These are phyloP conservation scores for Graphilbum fragrans DNA, from an alignment of 2,329 filamentous ascomycete genomes.

Conservation along the genomic window DNA sequence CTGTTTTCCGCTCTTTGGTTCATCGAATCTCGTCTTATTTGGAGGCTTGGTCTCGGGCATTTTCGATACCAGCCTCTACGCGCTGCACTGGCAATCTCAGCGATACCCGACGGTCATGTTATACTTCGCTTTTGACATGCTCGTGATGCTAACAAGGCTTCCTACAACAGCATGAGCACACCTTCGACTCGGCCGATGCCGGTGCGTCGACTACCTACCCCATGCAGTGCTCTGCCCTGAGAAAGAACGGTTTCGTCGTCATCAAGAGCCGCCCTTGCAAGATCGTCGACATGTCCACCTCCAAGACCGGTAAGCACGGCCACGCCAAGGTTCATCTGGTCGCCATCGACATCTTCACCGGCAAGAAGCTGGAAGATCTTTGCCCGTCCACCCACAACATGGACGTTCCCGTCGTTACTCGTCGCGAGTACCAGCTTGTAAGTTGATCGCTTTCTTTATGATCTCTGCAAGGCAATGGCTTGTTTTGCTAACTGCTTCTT, in stretches of 20 bases:
- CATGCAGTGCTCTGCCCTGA: conserved; percentile 98
- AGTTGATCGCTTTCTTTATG: conserved; percentile 27
- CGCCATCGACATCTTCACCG: conserved; percentile 97
- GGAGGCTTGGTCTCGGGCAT: background rate
- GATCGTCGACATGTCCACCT: conserved; percentile 99
- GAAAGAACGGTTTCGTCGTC: conserved; percentile 97
- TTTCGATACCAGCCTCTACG: background rate
- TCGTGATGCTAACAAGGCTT: background rate
- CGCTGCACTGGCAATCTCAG: background rate
- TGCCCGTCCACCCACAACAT: conserved; percentile 97
- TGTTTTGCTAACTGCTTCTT: background rate
- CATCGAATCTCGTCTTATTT: background rate
- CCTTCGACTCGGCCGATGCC: conserved; percentile 90
- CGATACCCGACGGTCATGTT: background rate
- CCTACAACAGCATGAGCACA: conserved; percentile 53
- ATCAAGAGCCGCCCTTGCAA: conserved; percentile 99
- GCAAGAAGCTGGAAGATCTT: conserved; percentile 99
- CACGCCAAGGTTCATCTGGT: conserved; percentile 99
- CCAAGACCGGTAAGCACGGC: conserved; percentile 99
- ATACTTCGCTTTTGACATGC: background rate
- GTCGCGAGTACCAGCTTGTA: conserved; percentile 89
- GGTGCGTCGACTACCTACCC: conserved; percentile 90
- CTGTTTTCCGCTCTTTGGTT: background rate
- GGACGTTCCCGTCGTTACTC: conserved; percentile 90
- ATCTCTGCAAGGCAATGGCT: too few relatives aligned